Conservation (phyloP, 805 yeast species). For the Candida takata region DNA sequence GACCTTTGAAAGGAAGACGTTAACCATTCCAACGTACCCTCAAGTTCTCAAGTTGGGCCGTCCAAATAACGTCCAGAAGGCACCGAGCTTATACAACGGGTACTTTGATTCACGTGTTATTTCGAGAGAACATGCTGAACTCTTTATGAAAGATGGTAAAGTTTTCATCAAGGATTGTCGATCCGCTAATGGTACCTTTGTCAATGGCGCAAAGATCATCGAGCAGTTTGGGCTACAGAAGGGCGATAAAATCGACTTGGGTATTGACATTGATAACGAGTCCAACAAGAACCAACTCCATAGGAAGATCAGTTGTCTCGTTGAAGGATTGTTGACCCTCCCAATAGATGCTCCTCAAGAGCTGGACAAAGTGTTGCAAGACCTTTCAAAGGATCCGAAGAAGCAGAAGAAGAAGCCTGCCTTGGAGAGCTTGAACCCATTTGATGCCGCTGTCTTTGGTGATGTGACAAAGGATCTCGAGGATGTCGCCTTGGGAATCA, state of each 20-base stretch:
- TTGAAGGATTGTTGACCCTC: constrained; percentile 61
- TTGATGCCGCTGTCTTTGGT: constrained; percentile 57
- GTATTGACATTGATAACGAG: constrained; percentile 74
- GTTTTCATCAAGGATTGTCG: constrained; percentile 80
- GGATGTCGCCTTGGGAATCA: constrained; percentile 42
- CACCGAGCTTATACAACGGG: constrained; percentile 70
- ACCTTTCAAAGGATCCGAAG: constrained; percentile 11
- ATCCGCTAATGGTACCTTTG: constrained; percentile 90
- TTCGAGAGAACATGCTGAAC: constrained; percentile 88
- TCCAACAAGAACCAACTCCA: constrained; percentile 49
- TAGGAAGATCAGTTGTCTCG: constrained; percentile 76
- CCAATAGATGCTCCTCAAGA: constrained; percentile 28
- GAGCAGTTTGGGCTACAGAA: constrained; percentile 55
- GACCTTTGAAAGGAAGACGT: constrained; percentile 72
- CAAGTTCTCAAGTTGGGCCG: constrained; percentile 84
- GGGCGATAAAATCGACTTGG: constrained; percentile 89
- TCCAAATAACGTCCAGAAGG: constrained; percentile 57
- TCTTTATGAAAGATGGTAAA: constrained; percentile 64
- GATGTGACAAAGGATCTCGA: constrained; percentile 44
- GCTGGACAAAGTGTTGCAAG: constrained; percentile 9
- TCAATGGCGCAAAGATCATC: constrained; percentile 64
- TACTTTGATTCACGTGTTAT: constrained; percentile 91
- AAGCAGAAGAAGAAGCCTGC: constrained; percentile 18
- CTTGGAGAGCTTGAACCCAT: constrained; percentile 27
- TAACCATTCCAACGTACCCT: constrained; percentile 76